A percentile compares a stretch with the other conserved stretches of the same genome.
phyloP scores from a whole-genome alignment of 768 basidiomycete genomes.

The Rhodotorula kratochvilovae region DNA sequence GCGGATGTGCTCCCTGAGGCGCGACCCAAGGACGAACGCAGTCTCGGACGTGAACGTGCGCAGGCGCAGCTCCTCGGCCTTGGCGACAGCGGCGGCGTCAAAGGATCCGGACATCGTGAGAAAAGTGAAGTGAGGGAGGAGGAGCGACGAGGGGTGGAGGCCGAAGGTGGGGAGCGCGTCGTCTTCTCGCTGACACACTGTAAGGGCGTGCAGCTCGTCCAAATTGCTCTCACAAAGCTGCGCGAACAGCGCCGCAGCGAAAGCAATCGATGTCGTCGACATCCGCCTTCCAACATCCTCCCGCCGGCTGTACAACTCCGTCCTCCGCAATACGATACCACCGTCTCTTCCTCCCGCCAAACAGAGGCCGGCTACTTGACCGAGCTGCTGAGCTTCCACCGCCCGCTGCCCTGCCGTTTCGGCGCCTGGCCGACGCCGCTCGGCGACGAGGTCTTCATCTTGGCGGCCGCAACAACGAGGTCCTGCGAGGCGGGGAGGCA shows the following conservation, averaged over 20 bases:
- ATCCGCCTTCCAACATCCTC: too few relatives aligned
- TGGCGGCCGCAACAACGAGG: conserved; percentile 34
- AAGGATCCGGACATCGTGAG: conserved; percentile 1
- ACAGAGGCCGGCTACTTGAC: background rate
- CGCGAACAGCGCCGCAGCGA: too few relatives aligned
- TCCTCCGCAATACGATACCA: too few relatives aligned
- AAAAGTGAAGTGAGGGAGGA: fast-evolving
- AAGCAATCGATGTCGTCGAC: too few relatives aligned
- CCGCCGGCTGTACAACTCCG: too few relatives aligned
- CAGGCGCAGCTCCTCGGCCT: conserved; percentile 14
- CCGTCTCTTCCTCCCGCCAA: too few relatives aligned
- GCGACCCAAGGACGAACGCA: conserved; percentile 9
- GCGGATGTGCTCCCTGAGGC: conserved; percentile 2
- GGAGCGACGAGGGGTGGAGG: background rate
- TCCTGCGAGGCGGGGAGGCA: conserved; percentile 9
- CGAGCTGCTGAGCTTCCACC: conserved; percentile 10
- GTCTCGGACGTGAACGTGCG: conserved; percentile 11
- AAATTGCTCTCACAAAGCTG: too few relatives aligned
- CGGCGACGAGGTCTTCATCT: conserved; percentile 27
- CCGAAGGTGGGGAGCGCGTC: background rate
- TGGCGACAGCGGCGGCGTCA: conserved; percentile 5
- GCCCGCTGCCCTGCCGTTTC: conserved; percentile 15
- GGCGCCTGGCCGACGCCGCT: background rate
- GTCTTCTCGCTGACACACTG: too few relatives aligned
- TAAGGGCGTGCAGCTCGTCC: too few relatives aligned